These are phyloP conservation scores for Puccinia triticina DNA, from an alignment of 1,284 basidiomycete species.

Conservation along the genomic window DNA sequence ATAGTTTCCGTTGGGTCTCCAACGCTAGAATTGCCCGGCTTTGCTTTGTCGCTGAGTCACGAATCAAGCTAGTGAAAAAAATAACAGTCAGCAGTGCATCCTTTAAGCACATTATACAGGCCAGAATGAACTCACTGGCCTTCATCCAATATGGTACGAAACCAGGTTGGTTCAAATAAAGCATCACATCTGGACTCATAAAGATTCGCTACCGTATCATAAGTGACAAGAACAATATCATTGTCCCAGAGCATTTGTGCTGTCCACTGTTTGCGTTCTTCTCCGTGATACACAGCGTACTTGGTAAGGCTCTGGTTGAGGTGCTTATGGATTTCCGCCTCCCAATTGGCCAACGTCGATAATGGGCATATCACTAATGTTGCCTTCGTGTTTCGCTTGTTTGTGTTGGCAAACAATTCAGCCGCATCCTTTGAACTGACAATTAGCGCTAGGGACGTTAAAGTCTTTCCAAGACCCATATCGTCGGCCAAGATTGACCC, in stretches of 20 bases:
- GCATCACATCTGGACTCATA: constrained; percentile 2
- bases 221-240: constrained; percentile 13
- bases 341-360: constrained; percentile 10
- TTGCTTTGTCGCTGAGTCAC: not conserved
- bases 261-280: constrained; percentile 3
- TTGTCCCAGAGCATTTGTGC: not conserved
- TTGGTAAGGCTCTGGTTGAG: not conserved
- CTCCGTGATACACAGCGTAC: not conserved
- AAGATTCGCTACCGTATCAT: not conserved
- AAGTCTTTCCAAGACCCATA: constrained; percentile 12
- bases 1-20: not conserved
- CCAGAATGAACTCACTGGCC: not conserved
- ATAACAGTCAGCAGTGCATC: not conserved
- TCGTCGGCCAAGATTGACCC: constrained; percentile 12
- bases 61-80: not conserved
- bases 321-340: constrained; percentile 7
- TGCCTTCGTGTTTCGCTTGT: not conserved
- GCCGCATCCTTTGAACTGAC: not conserved
- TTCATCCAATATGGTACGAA: constrained; percentile 17
- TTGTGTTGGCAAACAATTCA: not conserved
- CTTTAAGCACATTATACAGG: not conserved
- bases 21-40: constrained; percentile 12
- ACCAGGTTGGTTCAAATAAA: not conserved
- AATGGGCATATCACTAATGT: constrained; percentile 17
- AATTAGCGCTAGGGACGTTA: constrained; percentile 10